A percentile compares a stretch with the other conserved stretches of the same genome.
Conservation (phyloP, 352 stramenopile genomes). For the Globisporangium spiculum region DNA sequence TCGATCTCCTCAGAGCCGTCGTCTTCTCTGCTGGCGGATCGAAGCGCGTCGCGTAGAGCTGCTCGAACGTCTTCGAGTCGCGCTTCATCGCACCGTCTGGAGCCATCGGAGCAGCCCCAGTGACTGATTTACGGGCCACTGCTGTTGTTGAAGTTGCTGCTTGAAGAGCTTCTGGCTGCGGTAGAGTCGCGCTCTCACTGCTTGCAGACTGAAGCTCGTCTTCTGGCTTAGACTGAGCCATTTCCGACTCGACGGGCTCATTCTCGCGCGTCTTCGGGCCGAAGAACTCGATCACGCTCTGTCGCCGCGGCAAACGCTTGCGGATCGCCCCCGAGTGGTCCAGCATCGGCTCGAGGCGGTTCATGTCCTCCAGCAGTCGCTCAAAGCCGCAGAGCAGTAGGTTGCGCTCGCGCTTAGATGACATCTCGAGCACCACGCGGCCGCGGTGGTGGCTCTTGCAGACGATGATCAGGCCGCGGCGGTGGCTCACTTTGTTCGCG, state of each 20-base stretch:
- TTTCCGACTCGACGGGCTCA: neutral
- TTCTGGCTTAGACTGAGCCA: neutral
- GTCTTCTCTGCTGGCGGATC: conserved; percentile 28
- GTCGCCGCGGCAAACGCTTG: conserved; percentile 38
- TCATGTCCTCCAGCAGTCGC: conserved; percentile 49
- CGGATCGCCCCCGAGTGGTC: conserved; percentile 44
- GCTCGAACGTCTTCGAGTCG: conserved; percentile 30
- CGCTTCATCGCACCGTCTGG: neutral
- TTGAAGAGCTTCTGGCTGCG: neutral
- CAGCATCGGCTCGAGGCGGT: conserved; percentile 33
- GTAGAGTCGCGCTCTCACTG: neutral
- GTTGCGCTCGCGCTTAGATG: conserved; percentile 56
- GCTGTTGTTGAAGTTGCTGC: neutral
- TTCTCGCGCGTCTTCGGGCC: conserved; percentile 19
- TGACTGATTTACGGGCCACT: neutral
- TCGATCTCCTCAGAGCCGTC: conserved; percentile 21
- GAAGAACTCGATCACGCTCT: conserved; percentile 61
- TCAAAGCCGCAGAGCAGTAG: conserved; percentile 58
- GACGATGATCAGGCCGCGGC: conserved; percentile 58
- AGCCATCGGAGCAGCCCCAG: neutral
- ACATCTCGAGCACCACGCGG: conserved; percentile 58
- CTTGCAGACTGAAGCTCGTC: neutral
- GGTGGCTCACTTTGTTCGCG: conserved; percentile 62
- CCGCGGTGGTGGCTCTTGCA: conserved; percentile 64
- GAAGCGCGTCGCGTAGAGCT: conserved; percentile 67